Evolutionary conservation across 73 alveolate genomes (phyloP).

Genomic region (Stentor roeselii): DNA sequence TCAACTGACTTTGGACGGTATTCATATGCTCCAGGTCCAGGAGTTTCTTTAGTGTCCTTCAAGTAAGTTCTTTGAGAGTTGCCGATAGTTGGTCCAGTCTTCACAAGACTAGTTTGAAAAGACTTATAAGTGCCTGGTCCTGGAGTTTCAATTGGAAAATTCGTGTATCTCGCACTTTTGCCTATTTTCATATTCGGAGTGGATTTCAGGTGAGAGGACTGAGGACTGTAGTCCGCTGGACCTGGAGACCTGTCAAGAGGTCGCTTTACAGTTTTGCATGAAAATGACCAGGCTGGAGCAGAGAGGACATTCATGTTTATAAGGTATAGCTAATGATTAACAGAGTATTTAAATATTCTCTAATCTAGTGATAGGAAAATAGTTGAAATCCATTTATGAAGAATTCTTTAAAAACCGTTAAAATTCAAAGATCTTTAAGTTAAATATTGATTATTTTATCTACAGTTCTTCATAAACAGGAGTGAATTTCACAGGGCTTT

Average conservation of each 20-base stretch:
- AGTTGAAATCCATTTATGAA: too few relatives aligned
- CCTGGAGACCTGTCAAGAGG: not conserved
- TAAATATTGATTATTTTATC: too few relatives aligned
- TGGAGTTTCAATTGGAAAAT: not conserved
- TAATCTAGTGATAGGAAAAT: too few relatives aligned
- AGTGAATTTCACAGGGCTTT: too few relatives aligned
- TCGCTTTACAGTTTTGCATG: not conserved
- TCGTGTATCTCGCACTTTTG: not conserved
- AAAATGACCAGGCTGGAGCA: not conserved
- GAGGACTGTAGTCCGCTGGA: not conserved
- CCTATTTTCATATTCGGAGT: constrained; percentile 13
- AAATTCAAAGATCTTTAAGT: too few relatives aligned
- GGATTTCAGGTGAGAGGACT: not conserved
- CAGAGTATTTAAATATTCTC: too few relatives aligned
- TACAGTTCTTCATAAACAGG: too few relatives aligned
- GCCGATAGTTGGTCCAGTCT: not conserved
- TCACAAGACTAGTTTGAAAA: not conserved
- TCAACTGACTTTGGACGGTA: not conserved
- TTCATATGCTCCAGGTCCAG: constrained; percentile 29
- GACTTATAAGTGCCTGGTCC: constrained; percentile 15
- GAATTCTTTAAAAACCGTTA: too few relatives aligned
- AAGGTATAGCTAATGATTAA: too few relatives aligned
- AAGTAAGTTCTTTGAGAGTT: not conserved
- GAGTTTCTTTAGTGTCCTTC: not conserved
- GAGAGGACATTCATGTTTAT: not conserved